Base-by-base conservation (phyloP, 305 asterid species). In the Fraxinus ornus region DNA sequence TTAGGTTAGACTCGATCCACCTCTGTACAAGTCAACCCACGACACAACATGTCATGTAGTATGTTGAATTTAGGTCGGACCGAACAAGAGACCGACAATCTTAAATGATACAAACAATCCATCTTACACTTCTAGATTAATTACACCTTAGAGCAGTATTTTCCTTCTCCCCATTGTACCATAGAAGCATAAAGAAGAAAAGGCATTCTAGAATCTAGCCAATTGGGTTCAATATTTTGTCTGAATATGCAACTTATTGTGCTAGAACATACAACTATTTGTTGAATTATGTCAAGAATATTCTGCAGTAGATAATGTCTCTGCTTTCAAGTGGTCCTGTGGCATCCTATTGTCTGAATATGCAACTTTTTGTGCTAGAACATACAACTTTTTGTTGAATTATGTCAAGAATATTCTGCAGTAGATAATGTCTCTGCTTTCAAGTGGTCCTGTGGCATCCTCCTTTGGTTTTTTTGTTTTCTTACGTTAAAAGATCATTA, bases 371-470 rank as follows among this genome's bases (percentile, higher is more conserved):
- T 60, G 3, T 19, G 57, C 57, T 12, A 47, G 75, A 3, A 68
- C 2, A 12, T 26, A 5, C 75, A 68, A 13, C 75, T 68, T 68
- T 68, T 66, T 66, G 7, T 9, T 26, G n/a, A 26, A 26, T 68
- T 0, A 0, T 68, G 19, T 68, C 10, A 68, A 28, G 75, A 68
- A 68, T 68, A 68, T 68, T 68, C 75, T 68, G 36, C 75, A 28
- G 21, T 28, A 15, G 75, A 68, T 68, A 68, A 28, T 12, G 35
- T 4, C 37, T 68, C 19, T 28, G 19, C 36, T 68, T 68, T 68
- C 39, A 19, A 3, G 35, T 68, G 75, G 75, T 68, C 75, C 75
- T 30, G n/a, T 68, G 39, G 75, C 39, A 68, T 68, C 75, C 75
- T 66, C n/a, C 73, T 68, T 26, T 68, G 75, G 19, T 66, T 26